Base-by-base conservation (phyloP, 257 asterid species). In the Salvia splendens region DNA sequence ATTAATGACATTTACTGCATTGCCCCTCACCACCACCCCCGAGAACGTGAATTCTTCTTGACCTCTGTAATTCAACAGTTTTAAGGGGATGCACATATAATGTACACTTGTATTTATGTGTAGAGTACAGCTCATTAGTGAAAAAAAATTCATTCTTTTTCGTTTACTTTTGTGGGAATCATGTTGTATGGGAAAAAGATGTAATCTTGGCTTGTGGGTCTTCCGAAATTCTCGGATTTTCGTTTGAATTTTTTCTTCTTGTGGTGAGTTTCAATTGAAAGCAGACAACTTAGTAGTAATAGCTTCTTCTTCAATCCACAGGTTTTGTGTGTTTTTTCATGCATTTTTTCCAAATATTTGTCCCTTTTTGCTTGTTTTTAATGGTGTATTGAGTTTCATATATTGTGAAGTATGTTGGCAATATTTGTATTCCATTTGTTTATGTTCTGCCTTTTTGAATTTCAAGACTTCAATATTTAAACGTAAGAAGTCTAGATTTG, bases 291-390 rank as follows among this genome's bases (percentile, higher is more conserved):
- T 32, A 12, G 28, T 32, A 12, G 28, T 17, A 32, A 54, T 72
- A 67, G 83, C 82, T 83, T 77, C 82, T 61, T 64, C 89, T 77
- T 73, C 82, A 80, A 69, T 80, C 78, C 84, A 84, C 95, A 74
- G 86, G 83, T 84, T 71, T 85, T 71, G 72, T 78, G 85, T 77
- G 85, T 79, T 78, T 78, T 67, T 61, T 42, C 61, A 43, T 46
- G 54, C 64, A 50, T 55, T 69, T 61, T 74, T 81, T 63, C 79
- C 84, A 62, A 75, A 61, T n/a, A 79, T 32, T 14, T 14, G 80
- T 83, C 78, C 85, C 65, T 75, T 61, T 78, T 77, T 67, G 58
- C 48, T 77, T 83, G 85, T 80, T 84, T 73, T 17, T 38, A 40
- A 40, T 80, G 73, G 64, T 67, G 72, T 67, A 55, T 63, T 14